Evolutionary conservation across 2,329 filamentous ascomycete species (phyloP).

Genomic region (Curvularia spicifera): DNA sequence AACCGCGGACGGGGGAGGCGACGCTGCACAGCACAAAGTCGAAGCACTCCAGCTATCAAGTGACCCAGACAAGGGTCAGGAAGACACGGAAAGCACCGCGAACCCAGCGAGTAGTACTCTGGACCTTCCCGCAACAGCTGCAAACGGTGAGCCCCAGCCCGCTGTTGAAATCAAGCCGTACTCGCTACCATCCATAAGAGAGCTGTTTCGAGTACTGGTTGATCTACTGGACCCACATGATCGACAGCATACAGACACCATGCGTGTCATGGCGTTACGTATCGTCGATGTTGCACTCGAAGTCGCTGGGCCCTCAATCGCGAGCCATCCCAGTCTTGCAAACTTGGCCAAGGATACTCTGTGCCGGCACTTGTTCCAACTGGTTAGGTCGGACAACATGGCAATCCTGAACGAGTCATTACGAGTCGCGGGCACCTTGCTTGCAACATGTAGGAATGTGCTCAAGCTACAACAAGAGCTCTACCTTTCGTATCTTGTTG

Average conservation of each 20-base stretch:
- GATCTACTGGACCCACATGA: constrained; percentile 94
- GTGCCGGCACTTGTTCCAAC: constrained; percentile 92
- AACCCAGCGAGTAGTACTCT: constrained; percentile 53
- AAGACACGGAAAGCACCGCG: constrained; percentile 47
- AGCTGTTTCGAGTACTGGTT: constrained; percentile 91
- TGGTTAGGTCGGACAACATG: constrained; percentile 96
- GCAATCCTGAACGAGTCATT: constrained; percentile 91
- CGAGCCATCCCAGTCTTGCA: constrained; percentile 86
- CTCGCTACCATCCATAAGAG: constrained; percentile 89
- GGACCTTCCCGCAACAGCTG: constrained; percentile 51
- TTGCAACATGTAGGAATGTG: constrained; percentile 88
- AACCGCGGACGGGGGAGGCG: constrained; percentile 68
- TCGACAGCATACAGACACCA: constrained; percentile 87
- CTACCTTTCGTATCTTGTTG: constrained; percentile 91
- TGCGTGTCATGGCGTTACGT: constrained; percentile 95
- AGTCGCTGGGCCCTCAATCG: constrained; percentile 93
- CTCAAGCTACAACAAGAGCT: constrained; percentile 96
- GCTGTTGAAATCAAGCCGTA: constrained; percentile 77
- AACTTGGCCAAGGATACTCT: constrained; percentile 89
- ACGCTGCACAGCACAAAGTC: constrained; percentile 47
- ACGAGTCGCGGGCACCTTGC: constrained; percentile 85
- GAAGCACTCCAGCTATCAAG: constrained; percentile 45
- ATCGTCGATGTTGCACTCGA: constrained; percentile 98
- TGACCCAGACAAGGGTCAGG: constrained; percentile 42
- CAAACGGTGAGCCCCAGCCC: constrained; percentile 53